A percentile compares a stretch with the other conserved stretches of the same genome.
Evolutionary conservation across 1,284 basidiomycete genomes (phyloP).

Genomic region (Coniferiporia sulphurascens): DNA sequence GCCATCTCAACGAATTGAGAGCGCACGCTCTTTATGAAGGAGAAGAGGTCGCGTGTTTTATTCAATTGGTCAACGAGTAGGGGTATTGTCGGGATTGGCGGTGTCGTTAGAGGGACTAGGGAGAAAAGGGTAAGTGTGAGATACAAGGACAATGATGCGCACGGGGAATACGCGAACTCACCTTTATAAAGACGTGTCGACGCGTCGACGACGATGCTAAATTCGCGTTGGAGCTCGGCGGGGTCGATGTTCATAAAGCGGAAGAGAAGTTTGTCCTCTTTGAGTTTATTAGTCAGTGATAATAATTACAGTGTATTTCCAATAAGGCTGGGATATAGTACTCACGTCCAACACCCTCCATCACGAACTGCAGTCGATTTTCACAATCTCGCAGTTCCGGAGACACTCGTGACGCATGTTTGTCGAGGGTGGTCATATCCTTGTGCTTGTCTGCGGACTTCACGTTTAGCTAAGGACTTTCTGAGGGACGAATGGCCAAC

Average conservation of each 20-base stretch:
- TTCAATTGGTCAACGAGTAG: constrained; percentile 63
- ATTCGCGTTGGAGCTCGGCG: constrained; percentile 55
- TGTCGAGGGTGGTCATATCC: constrained; percentile 58
- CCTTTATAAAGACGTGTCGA: constrained; percentile 61
- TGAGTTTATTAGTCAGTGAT: constrained; percentile 5
- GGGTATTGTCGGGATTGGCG: constrained; percentile 55
- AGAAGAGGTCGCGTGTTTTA: constrained; percentile 53
- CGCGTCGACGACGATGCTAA: constrained; percentile 73
- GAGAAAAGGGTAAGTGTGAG: not conserved
- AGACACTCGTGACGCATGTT: constrained; percentile 48
- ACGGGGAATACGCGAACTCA: constrained; percentile 29
- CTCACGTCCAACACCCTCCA: constrained; percentile 69
- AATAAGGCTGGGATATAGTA: constrained; percentile 12
- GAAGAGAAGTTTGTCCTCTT: constrained; percentile 64
- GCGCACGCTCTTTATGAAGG: constrained; percentile 56
- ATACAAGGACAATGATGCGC: not conserved
- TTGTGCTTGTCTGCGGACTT: constrained; percentile 54
- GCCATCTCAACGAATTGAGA: constrained; percentile 33
- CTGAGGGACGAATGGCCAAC: constrained; percentile 10
- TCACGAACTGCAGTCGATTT: constrained; percentile 52
- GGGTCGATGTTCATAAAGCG: constrained; percentile 68
- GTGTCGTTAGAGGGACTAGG: constrained; percentile 64
- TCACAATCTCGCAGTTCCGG: constrained; percentile 60
- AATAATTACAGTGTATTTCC: not conserved
- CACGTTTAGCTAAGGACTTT: not conserved